Evolutionary conservation across 1,284 basidiomycete species (phyloP), one percentile per base, ranked within the genome.

Genomic region (Gymnopus androsaceus): DNA sequence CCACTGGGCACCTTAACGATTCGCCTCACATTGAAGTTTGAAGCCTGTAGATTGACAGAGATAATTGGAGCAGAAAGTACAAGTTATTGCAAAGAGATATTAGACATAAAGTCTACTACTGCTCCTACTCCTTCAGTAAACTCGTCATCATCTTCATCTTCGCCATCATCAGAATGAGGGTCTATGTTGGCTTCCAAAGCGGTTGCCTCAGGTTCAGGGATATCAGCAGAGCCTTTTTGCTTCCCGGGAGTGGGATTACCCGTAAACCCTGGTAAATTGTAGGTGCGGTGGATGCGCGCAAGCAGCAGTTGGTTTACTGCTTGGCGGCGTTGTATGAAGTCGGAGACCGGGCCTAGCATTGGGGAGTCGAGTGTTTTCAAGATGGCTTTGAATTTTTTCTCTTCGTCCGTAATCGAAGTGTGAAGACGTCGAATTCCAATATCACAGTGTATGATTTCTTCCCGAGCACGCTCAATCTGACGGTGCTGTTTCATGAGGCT

Each of bases 381-480:
- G 33, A 51, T 19, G 15, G 7, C 33, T 7, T 34, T 7, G 33
- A 34, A 34, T 8, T 34, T 7, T 8, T n/a, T 17, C 8, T 59
- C 48, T 42, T 75, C 67, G 52, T 74, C 65, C 17, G 56, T 27
- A 33, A 76, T 67, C 23, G 52, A 66, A 1, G 72, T 70, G 9
- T 61, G 46, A 2, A 75, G 59, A 0, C 65, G 63, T 1, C 56
- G 51, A 6, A 72, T 67, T 57, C 75, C 72, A 11, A 74, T 38
- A 51, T 75, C 69, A 12, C 70, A 62, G 1, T 66, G 60, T 12
- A 36, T 28, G 9, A 74, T 63, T 61, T 75, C 72, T 41, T 73
- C 70, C 1, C 59, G 41, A 9, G 72, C 68, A n/a, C 65, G 59
- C 45, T 62, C 36, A 15, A 74, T 56, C 38, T 67, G 66, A 50